These are phyloP conservation scores for Boletus edulis DNA, from an alignment of 768 basidiomycete genomes.

Conservation along the genomic window DNA sequence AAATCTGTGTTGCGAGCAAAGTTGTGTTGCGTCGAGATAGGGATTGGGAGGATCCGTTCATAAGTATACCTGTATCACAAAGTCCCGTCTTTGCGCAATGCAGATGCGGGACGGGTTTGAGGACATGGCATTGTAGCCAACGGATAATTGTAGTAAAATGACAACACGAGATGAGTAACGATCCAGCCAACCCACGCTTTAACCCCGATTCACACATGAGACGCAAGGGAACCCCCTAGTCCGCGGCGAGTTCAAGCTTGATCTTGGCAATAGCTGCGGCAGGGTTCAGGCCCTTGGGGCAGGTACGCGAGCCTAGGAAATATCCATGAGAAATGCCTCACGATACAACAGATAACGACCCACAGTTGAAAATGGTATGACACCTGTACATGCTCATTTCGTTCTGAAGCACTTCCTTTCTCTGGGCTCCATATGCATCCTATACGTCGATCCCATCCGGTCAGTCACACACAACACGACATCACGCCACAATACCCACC, in stretches of 20 bases:
- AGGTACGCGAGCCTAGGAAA: constrained; percentile 77
- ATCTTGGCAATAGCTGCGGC: constrained; percentile 91
- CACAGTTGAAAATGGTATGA: constrained; percentile 98
- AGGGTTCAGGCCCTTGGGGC: constrained; percentile 95
- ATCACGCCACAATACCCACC: constrained; percentile 41
- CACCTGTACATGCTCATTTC: constrained; percentile 95
- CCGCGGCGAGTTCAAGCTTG: constrained; percentile 84
- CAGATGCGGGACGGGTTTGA: neutral
- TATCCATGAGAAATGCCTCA: neutral
- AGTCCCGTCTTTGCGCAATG: too few species aligned
- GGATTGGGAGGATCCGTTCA: too few species aligned
- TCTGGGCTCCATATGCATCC: constrained; percentile 75
- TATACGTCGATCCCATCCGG: constrained; percentile 24
- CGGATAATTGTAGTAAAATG: neutral
- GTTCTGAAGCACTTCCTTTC: constrained; percentile 93
- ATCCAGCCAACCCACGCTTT: neutral
- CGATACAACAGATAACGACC: constrained; percentile 16
- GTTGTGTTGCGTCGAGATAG: too few species aligned
- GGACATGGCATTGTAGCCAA: neutral
- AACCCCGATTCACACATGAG: neutral
- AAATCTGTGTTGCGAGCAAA: too few species aligned
- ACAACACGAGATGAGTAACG: neutral
- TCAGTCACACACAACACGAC: neutral
- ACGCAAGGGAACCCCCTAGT: constrained; percentile 36
- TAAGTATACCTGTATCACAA: too few species aligned